These are phyloP conservation scores for Apiospora koreana DNA, from an alignment of 2,329 filamentous ascomycete species.

Conservation along the genomic window DNA sequence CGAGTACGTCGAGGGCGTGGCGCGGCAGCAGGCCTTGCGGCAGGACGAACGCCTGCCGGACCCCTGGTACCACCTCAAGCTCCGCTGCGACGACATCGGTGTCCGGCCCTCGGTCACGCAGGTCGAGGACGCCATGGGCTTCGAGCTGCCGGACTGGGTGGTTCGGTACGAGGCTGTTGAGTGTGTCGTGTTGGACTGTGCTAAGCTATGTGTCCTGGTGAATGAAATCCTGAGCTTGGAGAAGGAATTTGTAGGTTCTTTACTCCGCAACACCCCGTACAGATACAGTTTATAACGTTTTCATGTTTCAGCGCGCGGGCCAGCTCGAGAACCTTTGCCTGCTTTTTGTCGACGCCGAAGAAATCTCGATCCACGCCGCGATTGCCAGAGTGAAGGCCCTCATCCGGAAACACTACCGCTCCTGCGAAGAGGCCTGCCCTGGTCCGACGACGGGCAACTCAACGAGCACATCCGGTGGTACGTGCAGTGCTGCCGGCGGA, in stretches of 20 bases:
- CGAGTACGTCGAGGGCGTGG: slow-evolving; percentile 30
- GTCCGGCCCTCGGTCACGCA: slow-evolving; percentile 31
- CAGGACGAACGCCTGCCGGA: slow-evolving; percentile 25
- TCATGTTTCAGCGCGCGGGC: slow-evolving; percentile 23
- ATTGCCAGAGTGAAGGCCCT: slow-evolving; percentile 27
- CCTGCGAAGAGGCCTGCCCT: slow-evolving; percentile 30
- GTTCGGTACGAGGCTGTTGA: slow-evolving; percentile 30
- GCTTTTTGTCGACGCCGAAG: slow-evolving; percentile 30
- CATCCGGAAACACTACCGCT: slow-evolving; percentile 29
- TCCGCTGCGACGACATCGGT: slow-evolving; percentile 30
- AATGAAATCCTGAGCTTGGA: slow-evolving; percentile 32
- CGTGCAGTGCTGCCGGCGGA: slow-evolving; percentile 26
- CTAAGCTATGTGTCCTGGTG: slow-evolving; percentile 27
- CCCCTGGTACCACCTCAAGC: slow-evolving; percentile 30
- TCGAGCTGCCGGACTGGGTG: slow-evolving; percentile 29
- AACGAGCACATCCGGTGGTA: slow-evolving; percentile 29
- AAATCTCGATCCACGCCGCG: slow-evolving; percentile 23
- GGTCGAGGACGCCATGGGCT: slow-evolving; percentile 32
- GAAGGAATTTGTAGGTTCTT: slow-evolving; percentile 31
- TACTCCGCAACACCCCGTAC: not conserved
- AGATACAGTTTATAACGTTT: not conserved
- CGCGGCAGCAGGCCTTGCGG: slow-evolving; percentile 28
- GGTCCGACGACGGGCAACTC: slow-evolving; percentile 28
- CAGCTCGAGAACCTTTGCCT: slow-evolving; percentile 31
- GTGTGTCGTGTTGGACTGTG: slow-evolving; percentile 27